A percentile compares a stretch with the other conserved stretches of the same genome.
Conservation (phyloP, 2,329 filamentous ascomycete species). For the Colletotrichum tamarilloi region DNA sequence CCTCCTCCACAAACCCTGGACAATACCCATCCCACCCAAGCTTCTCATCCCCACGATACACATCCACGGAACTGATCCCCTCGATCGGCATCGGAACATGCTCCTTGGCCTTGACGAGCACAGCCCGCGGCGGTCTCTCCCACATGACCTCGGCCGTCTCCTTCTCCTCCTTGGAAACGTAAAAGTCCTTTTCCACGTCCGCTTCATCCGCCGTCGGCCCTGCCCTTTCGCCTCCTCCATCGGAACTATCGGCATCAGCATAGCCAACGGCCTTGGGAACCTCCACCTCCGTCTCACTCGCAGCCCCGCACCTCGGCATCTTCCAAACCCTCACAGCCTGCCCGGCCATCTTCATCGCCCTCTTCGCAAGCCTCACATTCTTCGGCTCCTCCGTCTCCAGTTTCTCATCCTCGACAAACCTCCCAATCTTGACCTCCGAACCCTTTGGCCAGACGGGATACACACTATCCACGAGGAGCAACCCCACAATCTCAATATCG, state of each 20-base stretch:
- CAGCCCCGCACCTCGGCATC: slow-evolving; percentile 48
- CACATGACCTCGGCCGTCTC: slow-evolving; percentile 35
- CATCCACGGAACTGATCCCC: slow-evolving; percentile 52
- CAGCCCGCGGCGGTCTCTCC: slow-evolving; percentile 49
- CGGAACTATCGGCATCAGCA: background rate
- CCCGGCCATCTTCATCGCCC: slow-evolving; percentile 55
- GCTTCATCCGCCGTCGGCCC: background rate
- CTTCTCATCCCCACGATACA: slow-evolving; percentile 51
- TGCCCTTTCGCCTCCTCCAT: background rate
- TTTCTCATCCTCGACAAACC: slow-evolving; percentile 38
- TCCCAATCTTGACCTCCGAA: slow-evolving; percentile 28
- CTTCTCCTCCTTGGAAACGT: slow-evolving; percentile 20
- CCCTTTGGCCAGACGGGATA: slow-evolving; percentile 45
- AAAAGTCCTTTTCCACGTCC: slow-evolving; percentile 1
- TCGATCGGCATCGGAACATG: slow-evolving; percentile 47
- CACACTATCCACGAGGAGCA: slow-evolving; percentile 65
- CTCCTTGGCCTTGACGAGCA: slow-evolving; percentile 59
- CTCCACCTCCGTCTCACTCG: background rate
- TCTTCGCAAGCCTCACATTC: slow-evolving; percentile 48
- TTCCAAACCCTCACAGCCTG: slow-evolving; percentile 54
- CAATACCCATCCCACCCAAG: slow-evolving; percentile 64
- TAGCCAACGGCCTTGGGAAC: background rate
- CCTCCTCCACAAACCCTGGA: slow-evolving; percentile 53
- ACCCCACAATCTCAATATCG: slow-evolving; percentile 55
- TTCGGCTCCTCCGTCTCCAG: slow-evolving; percentile 41